A percentile compares a stretch with the other conserved stretches of the same genome.
phyloP scores from a whole-genome alignment of 2,329 filamentous ascomycete species.

The Boeremia lycopersici region DNA sequence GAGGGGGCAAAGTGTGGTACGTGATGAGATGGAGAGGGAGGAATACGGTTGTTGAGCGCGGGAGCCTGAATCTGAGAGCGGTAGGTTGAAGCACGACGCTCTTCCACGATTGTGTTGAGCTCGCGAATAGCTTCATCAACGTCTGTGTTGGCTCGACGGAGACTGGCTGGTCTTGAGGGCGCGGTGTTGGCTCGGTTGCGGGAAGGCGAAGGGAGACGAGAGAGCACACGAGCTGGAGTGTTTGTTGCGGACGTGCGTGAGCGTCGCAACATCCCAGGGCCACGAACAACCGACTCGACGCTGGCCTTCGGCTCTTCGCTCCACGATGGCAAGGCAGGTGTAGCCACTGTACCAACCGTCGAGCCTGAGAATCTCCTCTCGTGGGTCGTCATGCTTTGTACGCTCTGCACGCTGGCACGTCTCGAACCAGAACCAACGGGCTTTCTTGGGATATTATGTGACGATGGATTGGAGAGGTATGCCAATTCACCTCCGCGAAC shows the following conservation, averaged over 20 bases:
- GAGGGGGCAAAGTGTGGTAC: constrained; percentile 55
- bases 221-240: constrained; percentile 34
- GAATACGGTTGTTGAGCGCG: constrained; percentile 33
- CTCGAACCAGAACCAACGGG: constrained; percentile 39
- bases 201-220: constrained; percentile 41
- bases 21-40: constrained; percentile 47
- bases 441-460: constrained; percentile 42
- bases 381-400: constrained; percentile 25
- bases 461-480: constrained; percentile 33
- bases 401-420: constrained; percentile 39
- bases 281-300: constrained; percentile 26
- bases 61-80: constrained; percentile 38
- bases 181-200: constrained; percentile 46
- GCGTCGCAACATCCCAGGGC: constrained; percentile 29
- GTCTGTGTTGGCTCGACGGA: constrained; percentile 46
- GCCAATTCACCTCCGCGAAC: constrained; percentile 41
- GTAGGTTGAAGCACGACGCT: constrained; percentile 50
- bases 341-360: constrained; percentile 29
- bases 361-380: constrained; percentile 30
- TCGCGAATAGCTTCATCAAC: constrained; percentile 55
- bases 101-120: constrained; percentile 57
- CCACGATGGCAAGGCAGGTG: constrained; percentile 34
- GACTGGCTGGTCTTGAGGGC: constrained; percentile 42
- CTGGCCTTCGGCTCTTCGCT: constrained; percentile 32
- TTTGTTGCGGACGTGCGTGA: constrained; percentile 34